A percentile compares a stretch with the other conserved stretches of the same genome.
Evolutionary conservation across 2,329 filamentous ascomycete genomes (phyloP).

Genomic region (Botrytis paeoniae): DNA sequence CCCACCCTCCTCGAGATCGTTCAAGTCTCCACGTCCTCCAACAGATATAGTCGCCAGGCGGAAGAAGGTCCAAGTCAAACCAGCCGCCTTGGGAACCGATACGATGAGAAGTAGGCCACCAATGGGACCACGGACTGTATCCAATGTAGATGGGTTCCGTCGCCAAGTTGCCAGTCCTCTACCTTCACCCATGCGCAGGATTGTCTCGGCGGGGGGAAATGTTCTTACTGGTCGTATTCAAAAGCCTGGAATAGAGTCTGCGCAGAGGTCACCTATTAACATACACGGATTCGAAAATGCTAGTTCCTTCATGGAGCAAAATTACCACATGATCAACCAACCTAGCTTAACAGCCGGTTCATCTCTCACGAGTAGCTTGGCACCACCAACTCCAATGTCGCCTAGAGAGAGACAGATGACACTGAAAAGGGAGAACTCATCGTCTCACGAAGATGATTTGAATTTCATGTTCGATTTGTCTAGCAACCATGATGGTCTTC

Average conservation of each 20-base stretch:
- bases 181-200: slow-evolving; percentile 37
- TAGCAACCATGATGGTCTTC: neutral
- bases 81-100: slow-evolving; percentile 33
- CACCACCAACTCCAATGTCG: slow-evolving; percentile 38
- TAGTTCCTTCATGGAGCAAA: slow-evolving; percentile 34
- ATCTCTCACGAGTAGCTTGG: slow-evolving; percentile 35
- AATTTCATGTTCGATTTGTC: slow-evolving; percentile 31
- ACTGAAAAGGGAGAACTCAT: slow-evolving; percentile 28
- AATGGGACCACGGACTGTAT: slow-evolving; percentile 35
- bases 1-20: slow-evolving; percentile 30
- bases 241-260: slow-evolving; percentile 34
- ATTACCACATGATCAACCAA: slow-evolving; percentile 30
- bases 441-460: slow-evolving; percentile 27
- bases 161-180: slow-evolving; percentile 32
- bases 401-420: slow-evolving; percentile 34
- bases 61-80: slow-evolving; percentile 36
- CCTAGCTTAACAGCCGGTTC: slow-evolving; percentile 30
- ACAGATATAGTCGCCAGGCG: slow-evolving; percentile 36
- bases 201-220: slow-evolving; percentile 36
- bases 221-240: slow-evolving; percentile 34
- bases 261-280: slow-evolving; percentile 37
- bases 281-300: slow-evolving; percentile 31
- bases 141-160: slow-evolving; percentile 35
- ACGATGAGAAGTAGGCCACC: slow-evolving; percentile 30
- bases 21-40: slow-evolving; percentile 36